A percentile compares a stretch with the other conserved stretches of the same genome.
Conservation (phyloP, 345 rosid genomes). For the Brassica rapa region DNA sequence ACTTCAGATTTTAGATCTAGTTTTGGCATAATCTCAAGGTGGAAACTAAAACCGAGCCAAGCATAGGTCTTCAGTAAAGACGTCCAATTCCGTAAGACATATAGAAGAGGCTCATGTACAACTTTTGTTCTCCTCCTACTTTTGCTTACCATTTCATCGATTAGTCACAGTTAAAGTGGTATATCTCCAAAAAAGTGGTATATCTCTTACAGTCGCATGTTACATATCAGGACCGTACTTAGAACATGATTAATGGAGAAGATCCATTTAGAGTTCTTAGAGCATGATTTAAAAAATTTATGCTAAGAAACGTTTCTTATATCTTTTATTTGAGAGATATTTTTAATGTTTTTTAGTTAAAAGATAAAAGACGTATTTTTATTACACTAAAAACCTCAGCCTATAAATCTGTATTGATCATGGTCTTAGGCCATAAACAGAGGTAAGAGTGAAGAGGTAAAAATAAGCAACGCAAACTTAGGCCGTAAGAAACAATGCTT, state of each 20-base stretch:
- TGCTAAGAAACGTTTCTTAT: no score
- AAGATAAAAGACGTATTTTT: no score
- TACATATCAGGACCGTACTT: neutral
- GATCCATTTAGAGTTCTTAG: no score
- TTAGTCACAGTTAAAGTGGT: neutral
- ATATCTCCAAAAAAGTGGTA: neutral
- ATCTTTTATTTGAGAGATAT: no score
- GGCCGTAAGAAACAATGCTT: constrained; percentile 15
- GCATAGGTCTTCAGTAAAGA: neutral
- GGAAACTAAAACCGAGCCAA: neutral
- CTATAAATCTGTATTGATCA: no score
- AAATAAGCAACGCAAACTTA: constrained; percentile 1
- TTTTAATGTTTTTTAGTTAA: no score
- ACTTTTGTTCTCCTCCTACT: neutral
- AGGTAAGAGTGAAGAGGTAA: neutral
- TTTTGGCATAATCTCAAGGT: neutral
- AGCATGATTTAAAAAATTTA: no score
- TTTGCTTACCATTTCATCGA: neutral
- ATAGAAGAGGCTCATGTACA: neutral
- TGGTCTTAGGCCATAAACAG: no score
- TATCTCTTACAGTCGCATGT: neutral
- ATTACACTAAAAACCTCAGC: no score
- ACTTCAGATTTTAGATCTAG: neutral
- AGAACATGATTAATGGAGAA: no score
- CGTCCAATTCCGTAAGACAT: neutral